Evolutionary conservation across 768 basidiomycete species (phyloP).

Genomic region (Psilocybe cubensis): DNA sequence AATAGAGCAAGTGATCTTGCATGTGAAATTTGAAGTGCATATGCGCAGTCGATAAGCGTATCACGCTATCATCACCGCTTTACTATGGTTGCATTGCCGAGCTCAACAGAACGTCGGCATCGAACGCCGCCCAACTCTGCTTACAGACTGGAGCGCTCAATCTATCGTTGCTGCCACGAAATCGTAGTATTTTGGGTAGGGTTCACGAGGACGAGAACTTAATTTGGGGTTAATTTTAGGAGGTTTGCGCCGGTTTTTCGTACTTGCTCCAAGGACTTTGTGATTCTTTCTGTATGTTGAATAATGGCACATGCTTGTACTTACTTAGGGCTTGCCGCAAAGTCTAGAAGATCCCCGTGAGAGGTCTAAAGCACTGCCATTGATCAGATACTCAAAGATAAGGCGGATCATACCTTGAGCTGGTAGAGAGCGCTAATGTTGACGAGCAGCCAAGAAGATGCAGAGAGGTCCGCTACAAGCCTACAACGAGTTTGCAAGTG

Average conservation of each 20-base stretch:
- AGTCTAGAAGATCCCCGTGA: slow-evolving; percentile 3
- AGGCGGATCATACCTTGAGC: slow-evolving; percentile 1
- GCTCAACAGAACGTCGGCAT: background rate
- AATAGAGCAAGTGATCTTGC: background rate
- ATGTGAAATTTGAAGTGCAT: background rate
- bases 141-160: background rate
- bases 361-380: background rate
- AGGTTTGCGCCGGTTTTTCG: background rate
- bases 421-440: background rate
- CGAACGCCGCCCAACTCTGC: background rate
- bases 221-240: background rate
- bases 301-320: background rate
- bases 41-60: background rate
- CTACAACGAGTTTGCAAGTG: too few relatives aligned
- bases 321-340: background rate
- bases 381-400: slow-evolving; percentile 1
- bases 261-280: background rate
- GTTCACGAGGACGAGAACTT: background rate
- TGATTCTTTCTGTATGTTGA: background rate
- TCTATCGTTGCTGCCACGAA: background rate
- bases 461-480: background rate
- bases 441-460: background rate
- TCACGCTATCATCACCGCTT: background rate
- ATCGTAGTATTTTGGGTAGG: background rate
- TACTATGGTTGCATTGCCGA: background rate